Evolutionary conservation across 2,329 filamentous ascomycete genomes (phyloP).

Genomic region (Dactylellina drechsleri): DNA sequence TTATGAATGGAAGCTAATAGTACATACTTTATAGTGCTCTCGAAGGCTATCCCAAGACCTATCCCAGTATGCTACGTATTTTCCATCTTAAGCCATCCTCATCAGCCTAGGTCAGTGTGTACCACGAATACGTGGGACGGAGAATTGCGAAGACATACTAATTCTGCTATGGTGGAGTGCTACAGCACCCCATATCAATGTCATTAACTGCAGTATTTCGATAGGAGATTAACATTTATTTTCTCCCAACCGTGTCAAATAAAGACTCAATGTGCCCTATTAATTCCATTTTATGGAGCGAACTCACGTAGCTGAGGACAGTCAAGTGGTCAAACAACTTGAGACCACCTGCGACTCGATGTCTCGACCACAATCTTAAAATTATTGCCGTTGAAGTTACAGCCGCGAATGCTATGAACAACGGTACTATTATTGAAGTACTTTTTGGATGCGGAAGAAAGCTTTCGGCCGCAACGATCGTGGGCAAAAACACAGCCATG

Average conservation of each 20-base stretch:
- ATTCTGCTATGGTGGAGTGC: constrained; percentile 18
- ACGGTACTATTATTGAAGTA: constrained; percentile 2
- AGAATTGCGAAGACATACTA: constrained; percentile 5
- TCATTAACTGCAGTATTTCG: constrained; percentile 9
- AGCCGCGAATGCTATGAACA: constrained; percentile 20
- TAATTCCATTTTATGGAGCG: neutral
- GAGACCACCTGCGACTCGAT: constrained; percentile 28
- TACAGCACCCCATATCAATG: constrained; percentile 18
- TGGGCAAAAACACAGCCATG: neutral
- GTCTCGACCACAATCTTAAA: constrained; percentile 27
- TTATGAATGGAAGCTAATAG: neutral
- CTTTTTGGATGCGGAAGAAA: constrained; percentile 15
- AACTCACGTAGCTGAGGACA: constrained; percentile 27
- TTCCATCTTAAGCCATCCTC: constrained; percentile 3
- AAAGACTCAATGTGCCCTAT: neutral
- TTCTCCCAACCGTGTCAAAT: neutral
- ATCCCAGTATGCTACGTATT: constrained; percentile 20
- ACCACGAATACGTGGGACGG: too few species aligned
- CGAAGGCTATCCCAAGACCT: constrained; percentile 15
- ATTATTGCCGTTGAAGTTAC: constrained; percentile 19
- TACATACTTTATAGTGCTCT: constrained; percentile 13
- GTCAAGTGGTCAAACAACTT: constrained; percentile 24
- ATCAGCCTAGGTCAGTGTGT: neutral
- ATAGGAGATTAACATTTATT: neutral
- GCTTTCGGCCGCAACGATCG: neutral